phyloP scores from a whole-genome alignment of 495 filamentous ascomycete species.

The Penicillium crystallinum region DNA sequence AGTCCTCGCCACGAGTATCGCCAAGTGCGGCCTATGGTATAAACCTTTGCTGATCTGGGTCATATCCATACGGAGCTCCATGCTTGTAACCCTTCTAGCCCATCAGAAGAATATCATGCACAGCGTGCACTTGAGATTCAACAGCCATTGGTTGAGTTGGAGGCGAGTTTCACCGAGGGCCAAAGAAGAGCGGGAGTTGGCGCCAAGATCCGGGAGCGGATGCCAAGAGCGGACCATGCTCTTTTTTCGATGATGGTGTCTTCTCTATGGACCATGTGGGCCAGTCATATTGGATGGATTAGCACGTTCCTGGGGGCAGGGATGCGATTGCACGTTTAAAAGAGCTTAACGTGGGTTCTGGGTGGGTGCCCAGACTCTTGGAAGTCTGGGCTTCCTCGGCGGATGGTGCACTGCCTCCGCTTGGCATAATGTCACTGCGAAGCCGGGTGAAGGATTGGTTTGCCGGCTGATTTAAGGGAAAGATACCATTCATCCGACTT shows the following conservation, averaged over 20 bases:
- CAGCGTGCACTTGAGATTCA: neutral
- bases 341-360: conserved; percentile 3
- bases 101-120: neutral
- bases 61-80: neutral
- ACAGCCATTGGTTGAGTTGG: neutral
- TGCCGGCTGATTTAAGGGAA: too few relatives aligned
- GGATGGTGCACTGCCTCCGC: conserved; percentile 1
- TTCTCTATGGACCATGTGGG: neutral
- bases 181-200: neutral
- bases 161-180: neutral
- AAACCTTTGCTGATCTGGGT: conserved; percentile 1
- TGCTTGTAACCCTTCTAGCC: neutral
- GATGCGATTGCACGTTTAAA: neutral
- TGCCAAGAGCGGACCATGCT: conserved; percentile 2
- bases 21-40: conserved; percentile 2
- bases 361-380: neutral
- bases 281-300: neutral
- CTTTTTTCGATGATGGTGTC: neutral
- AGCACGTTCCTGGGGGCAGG: conserved; percentile 2
- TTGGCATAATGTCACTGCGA: conserved; percentile 8
- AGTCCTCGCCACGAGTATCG: neutral
- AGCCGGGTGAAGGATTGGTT: too few relatives aligned
- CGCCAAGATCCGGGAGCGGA: conserved; percentile 3
- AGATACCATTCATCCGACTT: too few relatives aligned
- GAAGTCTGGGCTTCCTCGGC: conserved; percentile 2